Percentiles rank a stretch among this genome's conserved stretches.
Evolutionary conservation across 805 yeast genomes (phyloP).

Genomic region (Barnettozyma sp.): DNA sequence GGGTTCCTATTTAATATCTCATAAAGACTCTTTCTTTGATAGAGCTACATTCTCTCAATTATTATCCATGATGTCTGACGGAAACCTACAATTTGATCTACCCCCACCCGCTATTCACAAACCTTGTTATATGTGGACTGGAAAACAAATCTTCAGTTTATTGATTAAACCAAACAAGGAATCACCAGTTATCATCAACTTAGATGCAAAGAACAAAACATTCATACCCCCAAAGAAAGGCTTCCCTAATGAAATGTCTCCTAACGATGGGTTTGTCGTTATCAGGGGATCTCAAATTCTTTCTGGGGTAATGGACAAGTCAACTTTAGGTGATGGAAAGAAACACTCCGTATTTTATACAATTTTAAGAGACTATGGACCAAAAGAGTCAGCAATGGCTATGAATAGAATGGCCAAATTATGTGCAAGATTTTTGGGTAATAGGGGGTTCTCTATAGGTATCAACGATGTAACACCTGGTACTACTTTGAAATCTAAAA

Average conservation of each 20-base stretch:
- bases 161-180: conserved; percentile 74
- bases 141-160: conserved; percentile 88
- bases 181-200: conserved; percentile 77
- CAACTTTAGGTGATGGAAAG: conserved; percentile 95
- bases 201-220: conserved; percentile 93
- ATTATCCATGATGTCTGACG: conserved; percentile 95
- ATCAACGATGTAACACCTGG: conserved; percentile 97
- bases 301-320: conserved; percentile 95
- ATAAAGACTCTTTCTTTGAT: conserved; percentile 89
- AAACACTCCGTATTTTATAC: conserved; percentile 95
- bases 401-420: conserved; percentile 99
- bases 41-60: conserved; percentile 78
- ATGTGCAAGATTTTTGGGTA: conserved; percentile 92
- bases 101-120: conserved; percentile 94
- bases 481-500: conserved; percentile 58
- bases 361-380: conserved; percentile 92
- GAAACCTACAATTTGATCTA: conserved; percentile 74
- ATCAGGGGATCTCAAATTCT: conserved; percentile 85
- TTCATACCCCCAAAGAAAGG: conserved; percentile 68
- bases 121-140: conserved; percentile 92
- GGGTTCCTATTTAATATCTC: conserved; percentile 87
- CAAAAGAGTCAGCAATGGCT: conserved; percentile 89
- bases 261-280: conserved; percentile 90
- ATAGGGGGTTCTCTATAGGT: conserved; percentile 95
- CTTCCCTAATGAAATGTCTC: conserved; percentile 89